These are phyloP conservation scores for Fusarium brevicatenulatum DNA, from an alignment of 2,329 filamentous ascomycete species.

Conservation along the genomic window DNA sequence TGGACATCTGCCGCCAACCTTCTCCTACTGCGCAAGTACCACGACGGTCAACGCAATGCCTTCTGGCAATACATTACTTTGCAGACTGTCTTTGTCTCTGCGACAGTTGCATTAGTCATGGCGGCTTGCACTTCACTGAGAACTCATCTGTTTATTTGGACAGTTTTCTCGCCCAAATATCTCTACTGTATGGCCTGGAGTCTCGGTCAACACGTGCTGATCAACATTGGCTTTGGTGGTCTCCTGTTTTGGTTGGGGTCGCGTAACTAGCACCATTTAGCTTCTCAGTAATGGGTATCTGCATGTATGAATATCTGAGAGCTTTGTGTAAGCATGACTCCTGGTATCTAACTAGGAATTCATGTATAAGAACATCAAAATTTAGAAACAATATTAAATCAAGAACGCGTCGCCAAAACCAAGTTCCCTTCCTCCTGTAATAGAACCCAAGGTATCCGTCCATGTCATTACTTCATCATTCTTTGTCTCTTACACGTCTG, in stretches of 20 bases:
- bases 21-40: conserved; percentile 59
- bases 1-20: conserved; percentile 77
- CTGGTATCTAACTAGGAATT: background rate
- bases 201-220: conserved; percentile 78
- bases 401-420: conserved; percentile 28
- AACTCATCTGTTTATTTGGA: conserved; percentile 97
- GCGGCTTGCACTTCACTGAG: conserved; percentile 83
- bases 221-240: conserved; percentile 74
- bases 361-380: conserved; percentile 14
- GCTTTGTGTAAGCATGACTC: background rate
- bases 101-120: conserved; percentile 80
- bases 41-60: conserved; percentile 43
- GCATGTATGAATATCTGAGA: conserved; percentile 3
- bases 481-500: conserved; percentile 37
- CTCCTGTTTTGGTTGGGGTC: conserved; percentile 65
- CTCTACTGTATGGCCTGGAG: conserved; percentile 92
- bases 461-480: conserved; percentile 36
- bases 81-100: conserved; percentile 76
- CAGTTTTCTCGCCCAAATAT: conserved; percentile 97
- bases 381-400: conserved; percentile 20
- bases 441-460: conserved; percentile 16
- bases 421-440: conserved; percentile 13
- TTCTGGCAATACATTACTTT: conserved; percentile 66
- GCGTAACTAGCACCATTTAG: conserved; percentile 12
- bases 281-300: conserved; percentile 3